phyloP scores from a whole-genome alignment of 768 basidiomycete species.

The Lactifluus echinatus region DNA sequence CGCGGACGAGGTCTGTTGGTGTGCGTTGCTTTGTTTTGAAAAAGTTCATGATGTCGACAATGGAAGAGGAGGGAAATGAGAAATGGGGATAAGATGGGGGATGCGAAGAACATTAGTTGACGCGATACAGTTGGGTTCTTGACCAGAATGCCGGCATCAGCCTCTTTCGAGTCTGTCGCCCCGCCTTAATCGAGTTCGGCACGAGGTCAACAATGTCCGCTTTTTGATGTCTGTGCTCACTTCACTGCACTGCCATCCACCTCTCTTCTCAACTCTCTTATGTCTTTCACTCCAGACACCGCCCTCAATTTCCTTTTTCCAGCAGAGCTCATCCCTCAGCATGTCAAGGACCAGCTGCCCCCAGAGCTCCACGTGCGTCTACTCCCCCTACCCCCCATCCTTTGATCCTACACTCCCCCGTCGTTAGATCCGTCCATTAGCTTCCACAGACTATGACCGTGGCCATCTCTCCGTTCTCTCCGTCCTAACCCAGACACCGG shows the following conservation, averaged over 20 bases:
- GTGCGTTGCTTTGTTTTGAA: slow-evolving; percentile 88
- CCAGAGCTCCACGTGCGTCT: slow-evolving; percentile 55
- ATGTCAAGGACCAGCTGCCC: slow-evolving; percentile 53
- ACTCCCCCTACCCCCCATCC: not conserved
- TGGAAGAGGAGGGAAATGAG: not conserved
- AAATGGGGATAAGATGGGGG: not conserved
- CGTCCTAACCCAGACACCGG: slow-evolving; percentile 61
- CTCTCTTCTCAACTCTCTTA: slow-evolving; percentile 7
- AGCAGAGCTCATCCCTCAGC: slow-evolving; percentile 55
- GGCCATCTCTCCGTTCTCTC: slow-evolving; percentile 79
- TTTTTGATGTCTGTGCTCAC: too few species aligned
- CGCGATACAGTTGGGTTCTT: not conserved
- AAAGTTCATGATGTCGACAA: slow-evolving; percentile 75
- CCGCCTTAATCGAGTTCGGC: not conserved
- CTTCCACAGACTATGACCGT: slow-evolving; percentile 72
- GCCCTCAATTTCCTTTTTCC: slow-evolving; percentile 74
- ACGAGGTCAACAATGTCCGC: not conserved
- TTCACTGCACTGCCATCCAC: too few species aligned
- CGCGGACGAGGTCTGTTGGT: slow-evolving; percentile 80
- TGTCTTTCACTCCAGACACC: slow-evolving; percentile 51
- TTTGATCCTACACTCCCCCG: too few species aligned
- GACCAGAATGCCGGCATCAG: slow-evolving; percentile 15
- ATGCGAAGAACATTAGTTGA: slow-evolving; percentile 3
- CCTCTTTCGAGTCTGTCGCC: too few species aligned
- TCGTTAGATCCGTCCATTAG: slow-evolving; percentile 78